A percentile compares a stretch with the other conserved stretches of the same genome.
These are phyloP conservation scores for Sonneratia caseolaris DNA, from an alignment of 345 rosid species.

Conservation along the genomic window DNA sequence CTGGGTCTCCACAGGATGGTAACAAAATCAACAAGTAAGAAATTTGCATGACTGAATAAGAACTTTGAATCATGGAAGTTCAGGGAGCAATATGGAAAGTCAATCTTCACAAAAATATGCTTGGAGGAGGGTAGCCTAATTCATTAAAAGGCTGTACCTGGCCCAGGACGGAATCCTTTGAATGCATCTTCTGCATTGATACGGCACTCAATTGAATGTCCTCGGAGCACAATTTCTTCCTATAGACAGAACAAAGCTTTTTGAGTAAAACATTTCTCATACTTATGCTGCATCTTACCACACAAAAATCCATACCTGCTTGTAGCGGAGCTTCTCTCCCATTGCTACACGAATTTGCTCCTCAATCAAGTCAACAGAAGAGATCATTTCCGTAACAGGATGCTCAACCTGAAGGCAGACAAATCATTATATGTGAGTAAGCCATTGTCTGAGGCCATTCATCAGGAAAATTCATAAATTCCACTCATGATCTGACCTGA, in stretches of 20 bases:
- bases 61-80: neutral
- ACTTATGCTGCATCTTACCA: neutral
- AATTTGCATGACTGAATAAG: neutral
- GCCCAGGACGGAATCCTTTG: slow-evolving; percentile 95
- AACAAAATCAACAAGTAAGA: neutral
- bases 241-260: slow-evolving; percentile 18
- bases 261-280: neutral
- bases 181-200: slow-evolving; percentile 99
- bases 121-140: neutral
- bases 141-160: slow-evolving; percentile 36
- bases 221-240: slow-evolving; percentile 94
- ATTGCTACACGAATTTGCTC: slow-evolving; percentile 97
- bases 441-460: neutral
- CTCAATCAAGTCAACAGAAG: slow-evolving; percentile 90
- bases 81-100: neutral
- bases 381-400: slow-evolving; percentile 99
- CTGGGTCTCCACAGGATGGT: neutral
- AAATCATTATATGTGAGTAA: neutral
- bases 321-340: slow-evolving; percentile 86
- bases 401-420: slow-evolving; percentile 66
- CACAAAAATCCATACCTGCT: slow-evolving; percentile 45
- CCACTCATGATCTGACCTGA: slow-evolving; percentile 42
- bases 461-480: neutral
- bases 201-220: slow-evolving; percentile 97
- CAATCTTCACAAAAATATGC: neutral